Conservation (phyloP, 129 eudicot genomes). For the Scalesia atractyloides region DNA sequence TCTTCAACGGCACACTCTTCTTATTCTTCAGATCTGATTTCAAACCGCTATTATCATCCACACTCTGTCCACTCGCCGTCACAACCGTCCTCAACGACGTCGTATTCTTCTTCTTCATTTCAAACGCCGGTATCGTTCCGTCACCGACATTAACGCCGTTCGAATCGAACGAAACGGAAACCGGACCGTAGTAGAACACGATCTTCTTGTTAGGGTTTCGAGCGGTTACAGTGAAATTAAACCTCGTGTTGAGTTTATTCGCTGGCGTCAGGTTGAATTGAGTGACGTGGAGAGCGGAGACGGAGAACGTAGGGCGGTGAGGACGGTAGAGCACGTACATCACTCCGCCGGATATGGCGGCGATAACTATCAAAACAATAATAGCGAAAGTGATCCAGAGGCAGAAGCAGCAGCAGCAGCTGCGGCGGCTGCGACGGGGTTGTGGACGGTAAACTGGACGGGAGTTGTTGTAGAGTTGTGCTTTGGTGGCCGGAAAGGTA, state of each 20-base stretch:
- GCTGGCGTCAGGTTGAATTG: constrained; percentile 65
- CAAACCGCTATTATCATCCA: constrained; percentile 34
- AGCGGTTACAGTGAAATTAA: constrained; percentile 54
- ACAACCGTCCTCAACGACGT: constrained; percentile 39
- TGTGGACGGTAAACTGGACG: constrained; percentile 77
- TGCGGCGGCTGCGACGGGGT: constrained; percentile 63
- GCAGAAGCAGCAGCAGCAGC: constrained; percentile 65
- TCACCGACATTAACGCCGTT: constrained; percentile 46
- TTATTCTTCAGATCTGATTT: constrained; percentile 49
- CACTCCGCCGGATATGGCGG: constrained; percentile 59
- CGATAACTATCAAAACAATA: constrained; percentile 45
- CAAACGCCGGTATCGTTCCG: constrained; percentile 52
- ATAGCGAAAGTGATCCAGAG: constrained; percentile 53
- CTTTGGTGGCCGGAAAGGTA: constrained; percentile 54
- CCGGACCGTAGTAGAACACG: constrained; percentile 55
- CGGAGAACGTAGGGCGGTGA: constrained; percentile 67
- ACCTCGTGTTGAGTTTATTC: constrained; percentile 38
- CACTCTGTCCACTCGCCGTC: constrained; percentile 18
- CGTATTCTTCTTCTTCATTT: constrained; percentile 49
- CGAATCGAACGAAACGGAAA: constrained; percentile 33
- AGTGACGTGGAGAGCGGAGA: constrained; percentile 55
- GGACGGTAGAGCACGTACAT: constrained; percentile 78
- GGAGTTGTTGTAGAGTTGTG: constrained; percentile 56
- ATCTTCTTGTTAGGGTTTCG: constrained; percentile 73
- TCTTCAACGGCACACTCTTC: constrained; percentile 45